Conservation (phyloP, 78 protist genomes). For the Neovahlkampfia damariscottae region DNA sequence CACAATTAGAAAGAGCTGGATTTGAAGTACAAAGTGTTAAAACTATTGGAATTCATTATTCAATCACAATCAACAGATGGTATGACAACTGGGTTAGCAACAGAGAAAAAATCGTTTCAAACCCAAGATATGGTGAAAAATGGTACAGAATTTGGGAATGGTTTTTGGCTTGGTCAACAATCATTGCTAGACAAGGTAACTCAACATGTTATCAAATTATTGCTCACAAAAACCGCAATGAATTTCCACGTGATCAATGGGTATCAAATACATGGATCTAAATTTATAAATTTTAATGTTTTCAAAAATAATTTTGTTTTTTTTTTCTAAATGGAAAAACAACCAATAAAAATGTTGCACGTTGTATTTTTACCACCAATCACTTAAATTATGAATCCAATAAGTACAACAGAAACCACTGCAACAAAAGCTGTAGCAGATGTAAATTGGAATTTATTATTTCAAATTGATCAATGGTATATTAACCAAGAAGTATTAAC, state of each 20-base stretch:
- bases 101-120: not conserved
- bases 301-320: no score
- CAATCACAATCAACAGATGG: conserved; percentile 29
- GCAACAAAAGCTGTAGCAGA: no score
- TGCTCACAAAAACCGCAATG: conserved; percentile 23
- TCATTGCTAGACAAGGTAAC: conserved; percentile 29
- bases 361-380: no score
- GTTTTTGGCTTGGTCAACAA: conserved; percentile 35
- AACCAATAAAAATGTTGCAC: no score
- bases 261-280: no score
- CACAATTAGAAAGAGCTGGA: conserved; percentile 28
- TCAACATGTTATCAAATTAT: conserved; percentile 40
- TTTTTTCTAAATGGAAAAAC: no score
- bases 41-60: conserved; percentile 33
- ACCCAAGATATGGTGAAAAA: not conserved
- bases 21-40: conserved; percentile 36
- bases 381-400: no score
- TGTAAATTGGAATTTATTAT: not conserved
- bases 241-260: conserved; percentile 26
- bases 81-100: conserved; percentile 10
- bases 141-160: conserved; percentile 10
- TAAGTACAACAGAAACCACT: no score
- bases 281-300: no score
- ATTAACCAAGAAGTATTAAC: not conserved
- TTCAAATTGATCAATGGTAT: not conserved